Base-by-base conservation (phyloP, 1,284 basidiomycete genomes). In the Porodaedalea pini region DNA sequence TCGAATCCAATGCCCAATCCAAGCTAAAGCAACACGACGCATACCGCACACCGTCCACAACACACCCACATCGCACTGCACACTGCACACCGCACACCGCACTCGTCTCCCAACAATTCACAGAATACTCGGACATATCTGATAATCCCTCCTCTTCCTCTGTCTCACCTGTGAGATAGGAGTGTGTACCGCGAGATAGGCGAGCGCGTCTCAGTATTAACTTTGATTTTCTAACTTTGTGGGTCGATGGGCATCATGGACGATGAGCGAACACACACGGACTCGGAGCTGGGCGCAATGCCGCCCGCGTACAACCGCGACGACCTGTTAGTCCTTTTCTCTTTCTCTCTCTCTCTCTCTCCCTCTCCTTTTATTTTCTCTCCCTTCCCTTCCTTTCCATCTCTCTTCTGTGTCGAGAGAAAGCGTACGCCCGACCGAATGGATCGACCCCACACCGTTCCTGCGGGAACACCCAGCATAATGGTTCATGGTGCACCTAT, bases 221-320 rank as follows among this genome's bases (percentile, higher is more conserved):
- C 37, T 10, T 32, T 47, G 45, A 29, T 47, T 47, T 31, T 29
- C 21, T 47, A 47, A 47, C 45, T 15, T 31, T 31, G 21, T 17
- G n/a, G n/a, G n/a, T 27, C 15, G 23, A 47, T 47, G 45, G 13
- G 25, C 17, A n/a, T 34, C 53, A 55, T 55, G 53, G 53, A 55
- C 29, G 53, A 55, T 15, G 53, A 55, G 11, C 25, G 31, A 8
- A 29, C 17, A 31, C 53, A n/a, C 45, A 15, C 17, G 21, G 45
- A 54, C 37, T 34, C 52, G 17, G 36, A 54, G 21, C 36, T 59
- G 15, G 47, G 53, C 8, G 53, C 44, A 3, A 50, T 59, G 23
- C 58, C 58, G 17, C 39, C 37, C n/a, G 37, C 58, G 2, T 59
- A 59, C 45, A 54, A 59, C 27, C 58, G 58, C 25, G 58, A 59